Evolutionary conservation across 371 early-diverging fungal species (phyloP).

Genomic region (Apophysomyces trapeziformis): DNA sequence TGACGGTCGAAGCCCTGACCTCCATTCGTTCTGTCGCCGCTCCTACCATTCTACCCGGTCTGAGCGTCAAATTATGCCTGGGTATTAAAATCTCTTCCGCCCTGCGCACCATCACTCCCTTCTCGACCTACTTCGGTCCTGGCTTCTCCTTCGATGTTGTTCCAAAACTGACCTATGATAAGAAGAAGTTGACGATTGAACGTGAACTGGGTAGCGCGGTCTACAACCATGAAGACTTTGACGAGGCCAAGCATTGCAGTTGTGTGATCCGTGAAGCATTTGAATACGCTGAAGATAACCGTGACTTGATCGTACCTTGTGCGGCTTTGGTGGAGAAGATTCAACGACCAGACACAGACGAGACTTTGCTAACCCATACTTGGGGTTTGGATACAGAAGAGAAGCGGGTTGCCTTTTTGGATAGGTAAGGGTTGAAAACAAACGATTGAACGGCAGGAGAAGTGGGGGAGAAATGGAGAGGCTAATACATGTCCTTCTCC

Average conservation of each 20-base stretch:
- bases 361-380: conserved; percentile 49
- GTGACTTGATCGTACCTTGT: conserved; percentile 63
- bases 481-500: too few species aligned
- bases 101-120: conserved; percentile 75
- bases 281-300: conserved; percentile 48
- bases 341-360: conserved; percentile 52
- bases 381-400: conserved; percentile 60
- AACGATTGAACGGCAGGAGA: too few species aligned
- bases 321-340: conserved; percentile 70
- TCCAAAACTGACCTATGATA: conserved; percentile 50
- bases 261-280: conserved; percentile 66
- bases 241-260: conserved; percentile 71
- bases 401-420: conserved; percentile 58
- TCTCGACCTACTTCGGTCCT: conserved; percentile 70
- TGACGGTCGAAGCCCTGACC: conserved; percentile 61
- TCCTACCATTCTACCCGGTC: conserved; percentile 44
- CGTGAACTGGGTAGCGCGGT: conserved; percentile 67
- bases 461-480: too few species aligned
- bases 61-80: conserved; percentile 65
- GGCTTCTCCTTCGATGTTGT: conserved; percentile 59
- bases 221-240: conserved; percentile 55
- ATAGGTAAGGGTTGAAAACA: conserved; percentile 28
- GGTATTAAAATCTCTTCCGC: conserved; percentile 76
- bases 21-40: conserved; percentile 71
- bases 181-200: conserved; percentile 44